Conservation (phyloP, 148 eudicot genomes). For the Persicaria tinctoria region DNA sequence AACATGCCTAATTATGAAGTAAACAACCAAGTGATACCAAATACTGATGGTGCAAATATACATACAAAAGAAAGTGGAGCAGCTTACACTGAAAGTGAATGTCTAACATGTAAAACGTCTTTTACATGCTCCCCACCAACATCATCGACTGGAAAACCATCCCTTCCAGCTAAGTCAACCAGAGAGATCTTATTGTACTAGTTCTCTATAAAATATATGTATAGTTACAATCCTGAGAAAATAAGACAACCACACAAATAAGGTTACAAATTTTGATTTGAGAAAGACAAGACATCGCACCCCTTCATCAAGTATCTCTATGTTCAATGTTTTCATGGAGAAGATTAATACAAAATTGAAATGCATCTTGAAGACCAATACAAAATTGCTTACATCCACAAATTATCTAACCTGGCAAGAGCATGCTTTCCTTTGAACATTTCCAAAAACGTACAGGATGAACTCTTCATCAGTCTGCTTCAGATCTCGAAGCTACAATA, state of each 20-base stretch:
- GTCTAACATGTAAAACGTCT: slow-evolving; percentile 60
- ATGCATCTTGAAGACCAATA: too few relatives aligned
- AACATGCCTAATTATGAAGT: neutral
- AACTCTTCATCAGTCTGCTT: too few relatives aligned
- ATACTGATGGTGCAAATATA: neutral
- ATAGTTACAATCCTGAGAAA: slow-evolving; percentile 69
- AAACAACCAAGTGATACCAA: neutral
- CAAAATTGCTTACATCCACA: too few relatives aligned
- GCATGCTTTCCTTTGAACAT: too few relatives aligned
- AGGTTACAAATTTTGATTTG: neutral
- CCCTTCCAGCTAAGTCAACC: slow-evolving; percentile 94
- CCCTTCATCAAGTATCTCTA: too few relatives aligned
- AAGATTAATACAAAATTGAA: too few relatives aligned
- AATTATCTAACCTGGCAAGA: too few relatives aligned
- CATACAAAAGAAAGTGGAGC: neutral
- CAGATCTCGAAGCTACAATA: too few relatives aligned
- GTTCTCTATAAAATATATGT: slow-evolving; percentile 68
- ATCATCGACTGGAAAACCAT: slow-evolving; percentile 40
- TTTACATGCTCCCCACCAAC: slow-evolving; percentile 67
- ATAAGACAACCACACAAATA: neutral
- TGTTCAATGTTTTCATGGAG: too few relatives aligned
- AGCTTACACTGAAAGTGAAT: slow-evolving; percentile 87
- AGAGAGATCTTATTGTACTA: slow-evolving; percentile 83
- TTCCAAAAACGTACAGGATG: too few relatives aligned
- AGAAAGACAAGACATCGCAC: neutral